Conservation (phyloP, 306 rosid species). For the Rosa rugosa region DNA sequence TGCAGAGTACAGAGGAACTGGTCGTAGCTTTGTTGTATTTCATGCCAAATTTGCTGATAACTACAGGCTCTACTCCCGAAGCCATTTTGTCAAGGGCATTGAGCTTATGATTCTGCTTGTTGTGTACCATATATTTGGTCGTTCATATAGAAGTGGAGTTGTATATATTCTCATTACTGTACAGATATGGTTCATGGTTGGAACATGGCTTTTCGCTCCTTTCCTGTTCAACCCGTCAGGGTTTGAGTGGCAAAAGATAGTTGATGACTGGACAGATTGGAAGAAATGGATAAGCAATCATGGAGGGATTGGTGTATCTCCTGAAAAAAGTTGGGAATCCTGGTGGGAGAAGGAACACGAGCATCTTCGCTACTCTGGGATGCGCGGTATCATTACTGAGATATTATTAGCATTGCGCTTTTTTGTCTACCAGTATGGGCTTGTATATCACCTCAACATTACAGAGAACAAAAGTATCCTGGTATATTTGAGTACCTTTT, state of each 20-base stretch:
- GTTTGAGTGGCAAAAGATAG: conserved; percentile 98
- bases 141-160: conserved; percentile 57
- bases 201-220: conserved; percentile 97
- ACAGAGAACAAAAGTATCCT: conserved; percentile 55
- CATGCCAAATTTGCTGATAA: conserved; percentile 96
- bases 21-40: conserved; percentile 94
- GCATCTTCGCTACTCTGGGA: conserved; percentile 74
- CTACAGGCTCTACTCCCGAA: conserved; percentile 88
- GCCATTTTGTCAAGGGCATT: conserved; percentile 95
- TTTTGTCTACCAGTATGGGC: conserved; percentile 86
- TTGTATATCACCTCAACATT: conserved; percentile 79
- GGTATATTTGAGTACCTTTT: conserved; percentile 35
- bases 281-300: conserved; percentile 86
- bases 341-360: conserved; percentile 95
- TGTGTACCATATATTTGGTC: conserved; percentile 83
- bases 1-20: conserved; percentile 91
- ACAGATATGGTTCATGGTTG: conserved; percentile 95
- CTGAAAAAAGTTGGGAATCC: conserved; percentile 93
- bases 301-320: conserved; percentile 87
- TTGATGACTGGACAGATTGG: conserved; percentile 98
- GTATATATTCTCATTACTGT: conserved; percentile 70
- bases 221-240: conserved; percentile 97
- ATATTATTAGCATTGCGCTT: conserved; percentile 85
- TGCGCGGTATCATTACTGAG: conserved; percentile 63
- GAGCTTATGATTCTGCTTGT: conserved; percentile 89